Evolutionary conservation across 2,329 filamentous ascomycete species (phyloP).

Genomic region (Aureobasidium uvarum): DNA sequence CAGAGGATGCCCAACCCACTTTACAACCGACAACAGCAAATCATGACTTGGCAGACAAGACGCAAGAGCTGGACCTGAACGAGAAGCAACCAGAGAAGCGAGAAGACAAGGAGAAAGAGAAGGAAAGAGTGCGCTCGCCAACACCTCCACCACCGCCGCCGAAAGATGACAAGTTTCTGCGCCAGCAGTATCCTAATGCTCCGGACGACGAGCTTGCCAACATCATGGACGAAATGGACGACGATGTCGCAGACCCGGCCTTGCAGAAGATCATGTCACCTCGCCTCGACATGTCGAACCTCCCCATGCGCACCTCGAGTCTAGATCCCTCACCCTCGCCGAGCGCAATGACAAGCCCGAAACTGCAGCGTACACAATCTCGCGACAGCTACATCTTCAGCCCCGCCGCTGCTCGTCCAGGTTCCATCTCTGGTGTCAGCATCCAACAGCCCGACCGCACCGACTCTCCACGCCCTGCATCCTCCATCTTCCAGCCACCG

Average conservation of each 20-base stretch:
- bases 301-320: conserved; percentile 82
- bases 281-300: conserved; percentile 75
- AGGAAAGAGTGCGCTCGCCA: conserved; percentile 30
- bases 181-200: conserved; percentile 27
- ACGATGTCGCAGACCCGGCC: conserved; percentile 57
- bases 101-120: conserved; percentile 16
- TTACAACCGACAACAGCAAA: not conserved
- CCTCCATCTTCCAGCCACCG: conserved; percentile 57
- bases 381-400: conserved; percentile 29
- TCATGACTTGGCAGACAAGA: conserved; percentile 10
- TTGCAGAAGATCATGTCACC: conserved; percentile 91
- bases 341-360: conserved; percentile 2
- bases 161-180: conserved; percentile 33
- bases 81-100: conserved; percentile 15
- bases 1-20: not conserved
- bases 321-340: conserved; percentile 59
- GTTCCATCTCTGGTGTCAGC: conserved; percentile 33
- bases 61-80: not conserved
- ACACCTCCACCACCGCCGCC: conserved; percentile 36
- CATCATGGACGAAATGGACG: conserved; percentile 95
- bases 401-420: conserved; percentile 30
- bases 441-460: conserved; percentile 33
- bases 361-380: conserved; percentile 26
- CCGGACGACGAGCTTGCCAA: conserved; percentile 73
- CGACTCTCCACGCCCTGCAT: conserved; percentile 29